Conservation (phyloP, 1,139 yeast species). For the Magnusiomyces paraingens region DNA sequence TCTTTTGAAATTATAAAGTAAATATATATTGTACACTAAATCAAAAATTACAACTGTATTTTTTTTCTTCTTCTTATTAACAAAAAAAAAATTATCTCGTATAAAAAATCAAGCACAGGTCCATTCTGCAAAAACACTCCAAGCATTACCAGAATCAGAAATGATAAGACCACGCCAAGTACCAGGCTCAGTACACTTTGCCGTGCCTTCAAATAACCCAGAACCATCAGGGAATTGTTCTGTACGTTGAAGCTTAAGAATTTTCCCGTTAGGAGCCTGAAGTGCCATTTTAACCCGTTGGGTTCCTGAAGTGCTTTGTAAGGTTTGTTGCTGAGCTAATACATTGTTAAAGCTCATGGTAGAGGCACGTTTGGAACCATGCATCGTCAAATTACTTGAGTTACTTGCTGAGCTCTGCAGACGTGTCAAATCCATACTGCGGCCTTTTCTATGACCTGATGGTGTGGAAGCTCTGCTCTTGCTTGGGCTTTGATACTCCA, state of each 20-base stretch:
- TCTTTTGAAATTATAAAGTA: constrained; percentile 14
- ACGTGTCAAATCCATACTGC: constrained; percentile 5
- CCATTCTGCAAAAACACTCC: constrained; percentile 96
- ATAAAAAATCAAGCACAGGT: constrained; percentile 39
- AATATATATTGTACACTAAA: not conserved
- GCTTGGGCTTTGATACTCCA: not conserved
- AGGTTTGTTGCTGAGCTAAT: constrained; percentile 57
- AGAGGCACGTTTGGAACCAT: constrained; percentile 82
- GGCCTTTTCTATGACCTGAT: not conserved
- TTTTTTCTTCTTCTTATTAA: not conserved
- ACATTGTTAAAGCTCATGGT: constrained; percentile 49
- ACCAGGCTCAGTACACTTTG: constrained; percentile 38
- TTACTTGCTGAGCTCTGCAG: constrained; percentile 4
- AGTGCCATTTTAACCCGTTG: constrained; percentile 50
- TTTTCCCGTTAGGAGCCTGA: constrained; percentile 79
- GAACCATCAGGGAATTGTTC: constrained; percentile 29
- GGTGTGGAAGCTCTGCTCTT: not conserved
- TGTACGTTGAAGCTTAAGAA: constrained; percentile 50
- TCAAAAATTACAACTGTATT: not conserved
- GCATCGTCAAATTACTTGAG: constrained; percentile 8
- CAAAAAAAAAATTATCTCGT: not conserved
- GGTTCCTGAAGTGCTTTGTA: constrained; percentile 52
- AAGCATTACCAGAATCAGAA: constrained; percentile 71
- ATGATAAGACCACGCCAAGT: constrained; percentile 77
- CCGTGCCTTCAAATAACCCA: constrained; percentile 12